These are phyloP conservation scores for Vitis hybrid DNA, from an alignment of 177 flowering plant species.

Conservation along the genomic window DNA sequence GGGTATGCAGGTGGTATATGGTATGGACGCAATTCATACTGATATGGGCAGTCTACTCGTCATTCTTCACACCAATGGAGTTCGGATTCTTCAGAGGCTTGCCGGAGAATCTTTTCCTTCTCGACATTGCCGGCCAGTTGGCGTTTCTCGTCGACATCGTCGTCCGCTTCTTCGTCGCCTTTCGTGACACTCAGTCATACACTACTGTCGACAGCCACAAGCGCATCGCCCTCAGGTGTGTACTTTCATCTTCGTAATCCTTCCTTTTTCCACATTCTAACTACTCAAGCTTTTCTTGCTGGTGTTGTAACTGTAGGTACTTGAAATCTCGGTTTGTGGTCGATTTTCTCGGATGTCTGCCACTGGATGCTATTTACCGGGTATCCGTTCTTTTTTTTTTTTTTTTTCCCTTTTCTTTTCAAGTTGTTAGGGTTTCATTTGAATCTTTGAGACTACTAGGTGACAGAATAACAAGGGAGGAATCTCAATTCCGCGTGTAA, in stretches of 20 bases:
- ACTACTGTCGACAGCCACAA: constrained; percentile 38
- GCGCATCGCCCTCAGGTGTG: constrained; percentile 56
- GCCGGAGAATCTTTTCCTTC: constrained; percentile 52
- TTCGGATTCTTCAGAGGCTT: constrained; percentile 82
- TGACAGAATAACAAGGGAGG: too few species aligned
- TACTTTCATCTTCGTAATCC: too few species aligned
- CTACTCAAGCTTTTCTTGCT: background rate
- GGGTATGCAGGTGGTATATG: constrained; percentile 51
- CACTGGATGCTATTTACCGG: constrained; percentile 72
- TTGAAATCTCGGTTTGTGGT: constrained; percentile 55
- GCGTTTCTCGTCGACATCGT: constrained; percentile 67
- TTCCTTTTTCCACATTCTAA: background rate
- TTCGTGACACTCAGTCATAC: constrained; percentile 54
- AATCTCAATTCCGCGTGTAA: too few species aligned
- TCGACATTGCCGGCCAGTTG: constrained; percentile 72
- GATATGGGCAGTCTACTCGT: constrained; percentile 77
- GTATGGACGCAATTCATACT: constrained; percentile 62
- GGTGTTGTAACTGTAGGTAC: constrained; percentile 39
- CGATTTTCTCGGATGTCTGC: constrained; percentile 68
- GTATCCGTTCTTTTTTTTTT: constrained; percentile 19
- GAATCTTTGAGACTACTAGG: background rate
- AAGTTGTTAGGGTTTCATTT: background rate
- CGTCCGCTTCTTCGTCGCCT: constrained; percentile 57
- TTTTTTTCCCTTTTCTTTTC: background rate
- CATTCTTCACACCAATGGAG: constrained; percentile 79